These are phyloP conservation scores for Coelastrella sp. DNA, from an alignment of 139 green algal genomes.

Conservation along the genomic window DNA sequence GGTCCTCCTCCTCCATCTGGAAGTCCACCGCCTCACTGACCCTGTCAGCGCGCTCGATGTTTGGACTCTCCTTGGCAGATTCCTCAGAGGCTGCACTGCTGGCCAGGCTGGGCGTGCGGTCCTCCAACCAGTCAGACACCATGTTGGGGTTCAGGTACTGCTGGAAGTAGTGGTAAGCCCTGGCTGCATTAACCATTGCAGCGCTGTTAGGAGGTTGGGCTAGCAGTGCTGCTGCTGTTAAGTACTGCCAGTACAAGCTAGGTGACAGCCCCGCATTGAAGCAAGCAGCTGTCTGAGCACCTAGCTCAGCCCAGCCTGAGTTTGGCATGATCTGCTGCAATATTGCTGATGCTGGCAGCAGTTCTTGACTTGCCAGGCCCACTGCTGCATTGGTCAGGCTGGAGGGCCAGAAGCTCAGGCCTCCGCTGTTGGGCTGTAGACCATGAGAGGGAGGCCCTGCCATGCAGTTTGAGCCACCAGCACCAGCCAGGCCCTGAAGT, in stretches of 20 bases:
- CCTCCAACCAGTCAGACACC: slow-evolving; percentile 33
- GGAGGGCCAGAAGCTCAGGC: not conserved
- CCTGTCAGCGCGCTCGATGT: slow-evolving; percentile 2
- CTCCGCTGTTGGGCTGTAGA: not conserved
- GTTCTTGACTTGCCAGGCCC: slow-evolving; percentile 5
- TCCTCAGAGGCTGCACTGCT: slow-evolving; percentile 38
- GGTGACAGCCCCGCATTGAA: slow-evolving; percentile 38
- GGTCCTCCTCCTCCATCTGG: not conserved
- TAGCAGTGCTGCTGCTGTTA: slow-evolving; percentile 37
- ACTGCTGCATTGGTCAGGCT: slow-evolving; percentile 7
- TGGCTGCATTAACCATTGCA: slow-evolving; percentile 28
- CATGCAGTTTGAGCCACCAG: not conserved
- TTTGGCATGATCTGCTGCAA: slow-evolving; percentile 22
- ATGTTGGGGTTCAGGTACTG: not conserved
- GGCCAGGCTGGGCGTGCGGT: slow-evolving; percentile 27
- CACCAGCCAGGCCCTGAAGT: not conserved
- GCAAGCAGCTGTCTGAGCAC: slow-evolving; percentile 23
- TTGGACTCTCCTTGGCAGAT: slow-evolving; percentile 32
- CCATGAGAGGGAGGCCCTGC: not conserved
- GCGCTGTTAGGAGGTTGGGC: slow-evolving; percentile 33
- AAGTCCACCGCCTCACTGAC: slow-evolving; percentile 20
- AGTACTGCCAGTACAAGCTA: slow-evolving; percentile 41
- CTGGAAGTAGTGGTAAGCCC: slow-evolving; percentile 44
- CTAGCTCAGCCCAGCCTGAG: slow-evolving; percentile 27
- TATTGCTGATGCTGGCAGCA: slow-evolving; percentile 30